Base-by-base conservation (phyloP, 441 rosid genomes). In the Theobroma grandiflorum region DNA sequence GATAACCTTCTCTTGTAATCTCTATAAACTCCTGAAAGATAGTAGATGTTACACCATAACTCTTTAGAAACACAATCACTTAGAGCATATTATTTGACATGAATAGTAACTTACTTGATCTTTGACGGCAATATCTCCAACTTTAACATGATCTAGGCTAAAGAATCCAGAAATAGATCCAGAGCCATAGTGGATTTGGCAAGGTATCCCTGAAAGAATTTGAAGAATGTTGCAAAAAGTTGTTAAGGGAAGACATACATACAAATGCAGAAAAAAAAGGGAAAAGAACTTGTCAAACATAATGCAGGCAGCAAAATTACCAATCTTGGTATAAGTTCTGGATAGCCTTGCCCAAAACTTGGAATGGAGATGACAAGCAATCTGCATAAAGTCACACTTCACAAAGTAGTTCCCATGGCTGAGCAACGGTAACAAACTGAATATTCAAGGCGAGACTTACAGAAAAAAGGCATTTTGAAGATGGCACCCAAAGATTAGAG, bases 401-500 rank as follows among this genome's bases (percentile, higher is more conserved):
- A 50, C 37, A 49, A 49, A 26, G 55, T 50, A 76, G 52, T 40
- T 33, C 1, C 38, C 14, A 8, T n/a, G 53, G 62, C 43, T 57
- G 26, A 71, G 14, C 9, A 50, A 64, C 15, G 20, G 40, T 8
- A 37, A 63, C 18, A 53, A 11, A 71, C 45, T 68, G 52, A 26
- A 53, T 43, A 65, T 61, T 52, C 15, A 81, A 55, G 5, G 52
- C 0, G 75, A 59, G 40, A 85, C 89, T 73, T 86, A 90, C 95
- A 47, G 94, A 89, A 20, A 90, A 78, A 71, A 88, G 45, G 81
- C 95, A 92, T 76, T 83, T 88, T 20, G 95, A 88, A 83, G 95
- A 92, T 62, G 94, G 95, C 22, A 92, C 89, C 94, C 95, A 92
- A 62, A 92, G 81, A 80, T 90, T 89, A 81, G 94, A 86, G 90